Base-by-base conservation (phyloP, 2,329 filamentous ascomycete genomes). In the Magnaporthiopsis rhizophila region DNA sequence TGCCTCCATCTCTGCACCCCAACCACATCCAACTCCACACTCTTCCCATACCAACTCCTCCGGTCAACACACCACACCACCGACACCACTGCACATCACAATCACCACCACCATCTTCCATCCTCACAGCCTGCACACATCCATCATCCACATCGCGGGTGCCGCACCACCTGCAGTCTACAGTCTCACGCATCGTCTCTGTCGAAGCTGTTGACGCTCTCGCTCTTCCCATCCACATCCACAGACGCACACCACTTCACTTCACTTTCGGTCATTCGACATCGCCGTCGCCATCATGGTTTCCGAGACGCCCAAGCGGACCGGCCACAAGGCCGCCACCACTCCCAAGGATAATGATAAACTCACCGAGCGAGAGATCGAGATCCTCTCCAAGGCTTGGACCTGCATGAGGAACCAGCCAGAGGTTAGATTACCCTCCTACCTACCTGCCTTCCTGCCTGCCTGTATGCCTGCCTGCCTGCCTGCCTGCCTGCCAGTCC, bases 361-460 rank as follows among this genome's bases (percentile, higher is more conserved):
- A 13, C 68, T 72, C 58, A 70, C 67, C 21, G 67, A 68, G 0
- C 69, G 70, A 15, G 71, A 72, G 65, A 12, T 67, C 3, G 68
- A 70, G 64, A 70, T 72, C 30, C 68, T 72, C 15, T 50, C 63
- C 36, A 36, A 68, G 53, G 69, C 69, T 6, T 71, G 70, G 70
- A 67, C 61, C 61, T 71, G 69, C 66, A 65, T 72, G 67, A 71
- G 70, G 62, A 64, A 62, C 3, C 61, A 65, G n/a, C 71, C 71
- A 3, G 71, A 72, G 67, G 71, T 70, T 65, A 64, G 70, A 21
- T 24, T 57, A 13, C 3, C 32, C 21, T 36, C 24, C 58, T 9
- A 11, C 11, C 30, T n/a, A 15, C 30, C 58, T 26, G 12, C 21
- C 5, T 12, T 18, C 32, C 58, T 30, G 30, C 30, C 6, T 30